Evolutionary conservation across 2,329 filamentous ascomycete species (phyloP).

Genomic region (Talaromyces sp.): DNA sequence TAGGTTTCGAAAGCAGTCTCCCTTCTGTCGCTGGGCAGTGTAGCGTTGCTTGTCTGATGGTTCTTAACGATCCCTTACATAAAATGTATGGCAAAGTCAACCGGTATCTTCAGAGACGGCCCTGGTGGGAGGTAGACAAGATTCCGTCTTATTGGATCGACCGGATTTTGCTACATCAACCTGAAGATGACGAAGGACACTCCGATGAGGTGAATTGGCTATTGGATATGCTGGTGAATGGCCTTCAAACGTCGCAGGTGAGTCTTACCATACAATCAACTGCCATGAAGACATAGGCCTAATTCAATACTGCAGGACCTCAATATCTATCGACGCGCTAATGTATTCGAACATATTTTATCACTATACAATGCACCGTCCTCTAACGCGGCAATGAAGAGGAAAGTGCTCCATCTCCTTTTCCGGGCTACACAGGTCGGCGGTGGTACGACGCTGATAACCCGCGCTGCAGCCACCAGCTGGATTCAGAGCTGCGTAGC

Average conservation of each 20-base stretch:
- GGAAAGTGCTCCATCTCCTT: constrained; percentile 58
- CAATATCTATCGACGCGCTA: constrained; percentile 49
- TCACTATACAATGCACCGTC: constrained; percentile 64
- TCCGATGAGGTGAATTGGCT: constrained; percentile 72
- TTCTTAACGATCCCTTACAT: constrained; percentile 72
- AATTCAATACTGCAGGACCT: constrained; percentile 33
- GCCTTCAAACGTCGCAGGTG: constrained; percentile 54
- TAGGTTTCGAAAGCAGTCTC: constrained; percentile 54
- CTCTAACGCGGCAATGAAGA: constrained; percentile 55
- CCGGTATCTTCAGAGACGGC: constrained; percentile 70
- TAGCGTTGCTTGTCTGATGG: constrained; percentile 61
- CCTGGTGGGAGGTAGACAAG: constrained; percentile 62
- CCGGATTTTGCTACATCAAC: constrained; percentile 67
- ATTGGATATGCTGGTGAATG: constrained; percentile 63
- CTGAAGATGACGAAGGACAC: constrained; percentile 66
- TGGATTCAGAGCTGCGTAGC: constrained; percentile 65
- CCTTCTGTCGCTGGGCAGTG: constrained; percentile 74
- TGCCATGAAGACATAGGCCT: background rate
- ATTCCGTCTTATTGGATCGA: constrained; percentile 58
- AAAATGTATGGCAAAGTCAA: constrained; percentile 83
- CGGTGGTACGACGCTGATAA: constrained; percentile 75
- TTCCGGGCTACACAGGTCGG: constrained; percentile 63
- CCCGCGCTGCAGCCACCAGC: constrained; percentile 65
- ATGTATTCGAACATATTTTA: constrained; percentile 70
- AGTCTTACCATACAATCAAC: constrained; percentile 14